Base-by-base conservation (phyloP, 2,329 filamentous ascomycete species). In the Aphanocladium album region DNA sequence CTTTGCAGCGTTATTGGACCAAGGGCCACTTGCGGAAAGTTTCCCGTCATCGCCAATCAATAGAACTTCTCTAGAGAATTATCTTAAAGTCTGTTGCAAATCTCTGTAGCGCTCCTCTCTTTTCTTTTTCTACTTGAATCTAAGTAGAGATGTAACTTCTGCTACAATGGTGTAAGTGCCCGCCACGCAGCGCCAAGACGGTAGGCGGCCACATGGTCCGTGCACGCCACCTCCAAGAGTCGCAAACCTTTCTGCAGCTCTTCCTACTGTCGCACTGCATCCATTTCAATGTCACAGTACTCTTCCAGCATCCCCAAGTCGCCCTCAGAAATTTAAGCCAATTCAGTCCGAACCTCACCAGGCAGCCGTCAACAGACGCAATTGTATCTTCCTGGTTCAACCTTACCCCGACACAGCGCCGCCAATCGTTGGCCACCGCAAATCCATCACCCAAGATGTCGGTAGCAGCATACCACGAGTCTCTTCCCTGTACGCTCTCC, bases 401-500 rank as follows among this genome's bases (percentile, higher is more conserved):
- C 17, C 17, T 12, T n/a, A 9, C n/a, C 35, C 16, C n/a, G 3
- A 9, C 52, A 55, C 52, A 55, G 52, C 52, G 25, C 52, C 52
- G 52, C 52, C 2, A 51, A 35, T 27, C 21, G 35, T 16, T 23
- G n/a, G n/a, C n/a, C n/a, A n/a, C 12, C 47, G 25, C 52, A 14
- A 16, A 55, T 33, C 37, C 23, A 25, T 17, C 8, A 17, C 25
- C 3, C 46, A 57, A 57, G 53, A 70, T 70, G 68, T 64, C 64
- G 27, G 51, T 67, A 45, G 70, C 73, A 54, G 76, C 75, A 57
- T 77, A 88, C 63, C 88, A 92, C 76, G 90, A 95, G 71, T 91
- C 89, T 23, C 85, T 96, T 23, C 90, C 90, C 53, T 93, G 90
- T 92, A 83, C 66, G 84, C 63, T 54, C 46, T 47, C 60, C 46